Evolutionary conservation across 2,329 filamentous ascomycete species (phyloP).

Genomic region (Penicillium freii): DNA sequence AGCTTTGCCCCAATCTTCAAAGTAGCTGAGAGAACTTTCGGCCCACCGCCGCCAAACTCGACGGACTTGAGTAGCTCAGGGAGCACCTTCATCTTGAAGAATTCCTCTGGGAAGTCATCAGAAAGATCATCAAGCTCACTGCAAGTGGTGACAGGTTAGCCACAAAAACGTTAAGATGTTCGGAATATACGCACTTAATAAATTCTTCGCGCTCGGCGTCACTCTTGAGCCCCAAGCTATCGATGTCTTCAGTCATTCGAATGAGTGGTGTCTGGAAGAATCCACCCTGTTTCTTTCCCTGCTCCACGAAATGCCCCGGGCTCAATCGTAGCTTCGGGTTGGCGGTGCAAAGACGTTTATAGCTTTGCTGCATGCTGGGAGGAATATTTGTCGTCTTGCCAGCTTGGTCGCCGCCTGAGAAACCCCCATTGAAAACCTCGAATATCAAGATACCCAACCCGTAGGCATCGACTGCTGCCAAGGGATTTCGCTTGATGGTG

Average conservation of each 20-base stretch:
- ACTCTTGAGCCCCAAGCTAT: slow-evolving; percentile 84
- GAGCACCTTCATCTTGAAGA: slow-evolving; percentile 95
- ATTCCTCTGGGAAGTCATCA: slow-evolving; percentile 95
- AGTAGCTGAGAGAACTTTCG: slow-evolving; percentile 82
- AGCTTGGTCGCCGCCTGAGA: slow-evolving; percentile 71
- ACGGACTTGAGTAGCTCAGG: slow-evolving; percentile 96
- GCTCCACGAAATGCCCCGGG: slow-evolving; percentile 81
- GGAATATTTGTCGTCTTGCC: slow-evolving; percentile 84
- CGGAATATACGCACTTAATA: slow-evolving; percentile 58
- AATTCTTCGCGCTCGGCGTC: slow-evolving; percentile 82
- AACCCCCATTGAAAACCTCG: slow-evolving; percentile 88
- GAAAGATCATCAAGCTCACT: slow-evolving; percentile 78
- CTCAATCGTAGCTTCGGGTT: slow-evolving; percentile 88
- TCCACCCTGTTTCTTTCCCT: slow-evolving; percentile 74
- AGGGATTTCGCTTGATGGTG: slow-evolving; percentile 75
- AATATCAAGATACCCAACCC: slow-evolving; percentile 79
- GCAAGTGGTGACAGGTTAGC: slow-evolving; percentile 24
- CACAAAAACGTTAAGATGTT: background rate
- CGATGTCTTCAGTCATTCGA: slow-evolving; percentile 86
- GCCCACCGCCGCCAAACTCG: slow-evolving; percentile 94
- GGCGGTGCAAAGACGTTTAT: slow-evolving; percentile 81
- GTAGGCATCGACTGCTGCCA: slow-evolving; percentile 82
- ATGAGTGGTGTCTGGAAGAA: slow-evolving; percentile 95
- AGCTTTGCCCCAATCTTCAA: slow-evolving; percentile 89
- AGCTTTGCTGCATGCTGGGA: slow-evolving; percentile 82